Evolutionary conservation across 805 yeast species (phyloP).

Genomic region (Kazachstania kunashirensis): DNA sequence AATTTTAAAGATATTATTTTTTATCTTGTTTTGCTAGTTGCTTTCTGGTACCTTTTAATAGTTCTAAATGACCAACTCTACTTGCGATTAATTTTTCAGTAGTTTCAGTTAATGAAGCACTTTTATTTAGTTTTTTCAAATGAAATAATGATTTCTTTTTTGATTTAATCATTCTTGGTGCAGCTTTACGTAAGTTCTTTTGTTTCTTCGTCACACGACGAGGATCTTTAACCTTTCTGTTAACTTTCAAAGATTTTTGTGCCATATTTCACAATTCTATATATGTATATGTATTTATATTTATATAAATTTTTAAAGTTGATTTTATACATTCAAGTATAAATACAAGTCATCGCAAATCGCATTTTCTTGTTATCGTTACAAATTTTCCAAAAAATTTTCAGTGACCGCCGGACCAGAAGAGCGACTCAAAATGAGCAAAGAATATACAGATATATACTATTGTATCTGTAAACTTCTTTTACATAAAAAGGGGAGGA

Average conservation of each 20-base stretch:
- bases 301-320: too few relatives aligned
- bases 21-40: constrained; percentile 48
- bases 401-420: too few relatives aligned
- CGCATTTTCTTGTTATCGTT: too few relatives aligned
- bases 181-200: constrained; percentile 55
- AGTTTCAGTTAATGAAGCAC: constrained; percentile 38
- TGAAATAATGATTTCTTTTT: constrained; percentile 46
- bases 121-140: constrained; percentile 47
- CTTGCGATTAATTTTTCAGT: constrained; percentile 84
- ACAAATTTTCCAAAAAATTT: too few relatives aligned
- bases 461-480: too few relatives aligned
- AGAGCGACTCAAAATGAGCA: too few relatives aligned
- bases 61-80: constrained; percentile 88
- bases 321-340: too few relatives aligned
- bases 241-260: constrained; percentile 59
- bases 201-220: constrained; percentile 50
- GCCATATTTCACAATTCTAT: too few relatives aligned
- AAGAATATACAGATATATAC: too few relatives aligned
- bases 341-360: not conserved
- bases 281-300: too few relatives aligned
- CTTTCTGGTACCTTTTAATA: constrained; percentile 84
- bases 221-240: constrained; percentile 31
- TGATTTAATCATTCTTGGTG: constrained; percentile 64
- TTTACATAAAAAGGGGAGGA: too few relatives aligned
- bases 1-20: too few relatives aligned